Evolutionary conservation across 306 rosid species (phyloP).

Genomic region (Astragalus membranaceus): DNA sequence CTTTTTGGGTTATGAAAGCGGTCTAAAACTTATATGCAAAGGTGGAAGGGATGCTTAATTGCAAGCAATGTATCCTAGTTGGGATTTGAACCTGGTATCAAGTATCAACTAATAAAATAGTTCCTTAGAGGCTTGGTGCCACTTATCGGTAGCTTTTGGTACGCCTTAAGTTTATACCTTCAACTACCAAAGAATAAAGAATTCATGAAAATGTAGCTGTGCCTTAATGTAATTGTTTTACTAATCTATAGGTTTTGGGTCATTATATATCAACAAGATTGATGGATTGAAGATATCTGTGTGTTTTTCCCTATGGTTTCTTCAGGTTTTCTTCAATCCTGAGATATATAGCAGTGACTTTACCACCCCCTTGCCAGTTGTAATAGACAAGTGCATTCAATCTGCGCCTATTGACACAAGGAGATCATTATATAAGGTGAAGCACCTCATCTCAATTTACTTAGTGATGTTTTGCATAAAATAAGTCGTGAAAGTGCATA

Average conservation of each 20-base stretch:
- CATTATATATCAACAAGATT: neutral
- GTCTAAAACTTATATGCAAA: neutral
- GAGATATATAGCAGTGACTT: slow-evolving; percentile 84
- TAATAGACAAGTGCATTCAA: slow-evolving; percentile 95
- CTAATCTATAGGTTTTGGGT: neutral
- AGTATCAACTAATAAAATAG: neutral
- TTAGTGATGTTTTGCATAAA: neutral
- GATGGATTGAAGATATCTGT: neutral
- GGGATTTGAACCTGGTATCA: neutral
- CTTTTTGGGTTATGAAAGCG: neutral
- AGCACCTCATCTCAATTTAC: slow-evolving; percentile 4
- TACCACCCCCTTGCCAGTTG: slow-evolving; percentile 78
- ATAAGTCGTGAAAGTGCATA: neutral
- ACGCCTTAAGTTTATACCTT: neutral
- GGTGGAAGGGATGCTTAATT: neutral
- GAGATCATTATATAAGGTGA: slow-evolving; percentile 92
- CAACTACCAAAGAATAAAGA: neutral
- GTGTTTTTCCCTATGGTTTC: slow-evolving; percentile 5
- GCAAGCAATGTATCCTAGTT: neutral
- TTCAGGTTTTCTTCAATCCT: slow-evolving; percentile 95
- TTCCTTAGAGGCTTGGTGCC: slow-evolving; percentile 3
- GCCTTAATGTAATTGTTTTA: slow-evolving; percentile 1
- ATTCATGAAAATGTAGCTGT: slow-evolving; percentile 7
- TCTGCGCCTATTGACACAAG: slow-evolving; percentile 98
- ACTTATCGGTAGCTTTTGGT: neutral